Percentiles rank a stretch among this genome's conserved stretches.
Conservation (phyloP, 2,329 filamentous ascomycete species). For the Trichoderma lentiforme region DNA sequence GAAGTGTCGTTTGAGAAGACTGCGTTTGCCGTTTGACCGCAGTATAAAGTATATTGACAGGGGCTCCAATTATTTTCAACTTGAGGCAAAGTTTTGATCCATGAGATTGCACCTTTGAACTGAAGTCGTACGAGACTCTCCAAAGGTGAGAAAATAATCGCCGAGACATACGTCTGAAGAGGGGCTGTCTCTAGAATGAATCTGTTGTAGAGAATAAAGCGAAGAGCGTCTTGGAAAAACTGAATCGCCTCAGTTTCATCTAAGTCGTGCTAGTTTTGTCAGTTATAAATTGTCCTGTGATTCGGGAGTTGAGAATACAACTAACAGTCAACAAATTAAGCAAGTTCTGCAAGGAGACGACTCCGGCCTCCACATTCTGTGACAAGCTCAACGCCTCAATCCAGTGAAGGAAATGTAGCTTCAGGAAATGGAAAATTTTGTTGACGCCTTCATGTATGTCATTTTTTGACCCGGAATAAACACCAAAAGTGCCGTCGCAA, state of each 20-base stretch:
- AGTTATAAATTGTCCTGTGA: not conserved
- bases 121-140: constrained; percentile 2
- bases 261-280: not conserved
- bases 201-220: constrained; percentile 5
- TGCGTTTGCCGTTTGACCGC: not conserved
- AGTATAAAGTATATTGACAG: not conserved
- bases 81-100: not conserved
- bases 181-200: not conserved
- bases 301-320: not conserved
- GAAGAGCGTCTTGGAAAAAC: constrained; percentile 8
- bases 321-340: not conserved
- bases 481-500: not conserved
- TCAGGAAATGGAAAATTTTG: not conserved
- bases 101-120: constrained; percentile 3
- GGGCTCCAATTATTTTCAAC: not conserved
- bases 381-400: not conserved
- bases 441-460: not conserved
- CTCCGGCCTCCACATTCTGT: not conserved
- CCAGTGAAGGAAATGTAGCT: not conserved
- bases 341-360: not conserved
- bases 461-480: not conserved
- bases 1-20: not conserved
- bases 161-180: constrained; percentile 12
- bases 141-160: constrained; percentile 3
- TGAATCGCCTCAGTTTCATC: not conserved